Base-by-base conservation (phyloP, 208 protist genomes). In the Leishmania gerbilli region DNA sequence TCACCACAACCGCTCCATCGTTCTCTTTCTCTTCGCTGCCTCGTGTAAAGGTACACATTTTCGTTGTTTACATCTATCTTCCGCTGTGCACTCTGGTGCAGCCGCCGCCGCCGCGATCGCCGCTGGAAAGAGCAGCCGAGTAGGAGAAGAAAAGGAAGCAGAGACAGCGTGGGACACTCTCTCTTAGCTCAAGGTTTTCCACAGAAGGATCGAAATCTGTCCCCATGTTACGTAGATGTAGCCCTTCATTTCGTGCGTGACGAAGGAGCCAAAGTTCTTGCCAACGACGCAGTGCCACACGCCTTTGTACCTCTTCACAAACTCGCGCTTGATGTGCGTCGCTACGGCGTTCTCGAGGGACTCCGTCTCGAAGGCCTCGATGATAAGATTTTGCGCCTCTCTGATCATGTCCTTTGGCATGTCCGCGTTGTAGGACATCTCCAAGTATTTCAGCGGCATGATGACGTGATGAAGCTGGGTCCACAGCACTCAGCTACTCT, bases 191-290 rank as follows among this genome's bases (percentile, higher is more conserved):
- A 97, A 92, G 2, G 91, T 93, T 82, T 97, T 97, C 95, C 95
- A 99, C 45, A 99, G 92, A 37, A 99, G 93, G 75, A 99, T 95
- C 37, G 99, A 99, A 34, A 99, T 92, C 82, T 99, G 98, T 17
- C 99, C 99, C 82, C 99, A 93, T 68, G 99, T 99, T 81, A 99
- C 99, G 92, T 99, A 99, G 84, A 99, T 99, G 88, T 99, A 99
- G 34, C 91, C 90, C 84, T 98, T 98, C 79, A 99, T 99, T 87
- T 99, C 99, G 87, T 99, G 99, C 1, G 99, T 99, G 27, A 99
- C 99, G 85, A 99, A 99, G 45, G 99, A 99, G 64, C 99, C 99
- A 91, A 99, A 99, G 93, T 99, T 99, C 81, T 99, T 95, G 65
- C 99, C 99, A n/a, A 99, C 99, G 79, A 99, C 99, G 92, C 99